Base-by-base conservation (phyloP, 352 stramenopile species). In the Phytopythium boreale region DNA sequence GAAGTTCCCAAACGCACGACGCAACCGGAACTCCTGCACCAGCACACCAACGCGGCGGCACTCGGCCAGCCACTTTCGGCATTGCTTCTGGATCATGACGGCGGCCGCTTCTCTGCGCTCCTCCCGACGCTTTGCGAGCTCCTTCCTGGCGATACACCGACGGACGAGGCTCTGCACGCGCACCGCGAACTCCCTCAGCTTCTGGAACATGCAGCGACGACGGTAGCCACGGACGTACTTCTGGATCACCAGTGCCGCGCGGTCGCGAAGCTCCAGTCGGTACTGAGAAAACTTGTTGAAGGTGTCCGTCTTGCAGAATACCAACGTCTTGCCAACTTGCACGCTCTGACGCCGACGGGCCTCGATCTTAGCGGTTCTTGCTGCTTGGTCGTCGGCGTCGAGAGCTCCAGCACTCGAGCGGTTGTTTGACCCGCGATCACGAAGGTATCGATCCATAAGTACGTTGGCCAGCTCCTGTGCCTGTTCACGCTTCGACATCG, bases 281-380 rank as follows among this genome's bases (percentile, higher is more conserved):
- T 87, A 79, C 20, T 69, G 76, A 50, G 66, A 83, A 41, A 89
- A 78, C 17, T 70, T 61, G 52, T 85, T 87, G 71, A 84, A 89
- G 29, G 67, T 76, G 24, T 69, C 75, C 2, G 76, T 84, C 63
- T 85, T 84, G 69, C 67, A 90, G 67, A 90, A 90, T 12, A 90
- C 77, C 6, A 89, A 60, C 24, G 79, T 87, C 41, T 74, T 82
- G 55, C 82, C 79, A 20, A 90, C 71, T 52, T 90, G 82, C 8
- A 87, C 77, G 47, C 80, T 76, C 19, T 75, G 72, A 27, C 68
- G 67, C 12, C 69, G 56, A 29, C 56, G 37, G 11, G 39, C 26
- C 8, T 62, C 56, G 39, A 53, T 27, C 56, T 31, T 62, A 0
- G 56, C 56, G 5, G 12, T 8, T 43, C 56, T 22, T 7, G 24